phyloP scores from a whole-genome alignment of 495 filamentous ascomycete species.

The Talaromyces thailandensis region DNA sequence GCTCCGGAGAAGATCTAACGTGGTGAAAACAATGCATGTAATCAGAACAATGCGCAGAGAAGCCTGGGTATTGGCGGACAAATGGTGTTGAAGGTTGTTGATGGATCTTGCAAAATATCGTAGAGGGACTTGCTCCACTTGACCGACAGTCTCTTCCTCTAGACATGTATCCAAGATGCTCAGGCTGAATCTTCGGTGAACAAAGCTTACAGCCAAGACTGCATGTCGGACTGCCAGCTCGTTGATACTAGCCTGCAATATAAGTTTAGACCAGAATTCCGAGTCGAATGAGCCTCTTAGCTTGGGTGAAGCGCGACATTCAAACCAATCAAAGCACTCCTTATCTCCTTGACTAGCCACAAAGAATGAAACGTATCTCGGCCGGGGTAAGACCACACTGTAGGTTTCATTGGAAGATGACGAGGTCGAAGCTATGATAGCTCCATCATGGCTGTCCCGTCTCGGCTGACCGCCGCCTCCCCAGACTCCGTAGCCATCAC shows the following conservation, averaged over 20 bases:
- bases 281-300: conserved; percentile 49
- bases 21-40: conserved; percentile 20
- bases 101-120: conserved; percentile 50
- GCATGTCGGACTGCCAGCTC: conserved; percentile 54
- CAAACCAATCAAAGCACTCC: conserved; percentile 3
- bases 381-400: neutral
- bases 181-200: conserved; percentile 25
- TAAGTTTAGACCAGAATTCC: conserved; percentile 44
- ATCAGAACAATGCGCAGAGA: conserved; percentile 14
- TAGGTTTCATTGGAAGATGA: neutral
- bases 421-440: neutral
- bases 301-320: neutral
- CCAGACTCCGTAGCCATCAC: conserved; percentile 27
- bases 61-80: neutral
- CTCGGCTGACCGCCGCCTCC: neutral
- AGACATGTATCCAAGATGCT: neutral
- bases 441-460: neutral
- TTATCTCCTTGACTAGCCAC: conserved; percentile 1
- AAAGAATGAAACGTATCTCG: neutral
- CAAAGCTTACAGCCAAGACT: conserved; percentile 52
- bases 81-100: conserved; percentile 17
- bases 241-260: conserved; percentile 49
- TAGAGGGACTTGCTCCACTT: conserved; percentile 35
- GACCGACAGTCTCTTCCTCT: too few relatives aligned
- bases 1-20: conserved; percentile 18